A percentile compares a stretch with the other conserved stretches of the same genome.
Evolutionary conservation across 257 asterid genomes (phyloP).

Genomic region (Orobanche coerulescens): DNA sequence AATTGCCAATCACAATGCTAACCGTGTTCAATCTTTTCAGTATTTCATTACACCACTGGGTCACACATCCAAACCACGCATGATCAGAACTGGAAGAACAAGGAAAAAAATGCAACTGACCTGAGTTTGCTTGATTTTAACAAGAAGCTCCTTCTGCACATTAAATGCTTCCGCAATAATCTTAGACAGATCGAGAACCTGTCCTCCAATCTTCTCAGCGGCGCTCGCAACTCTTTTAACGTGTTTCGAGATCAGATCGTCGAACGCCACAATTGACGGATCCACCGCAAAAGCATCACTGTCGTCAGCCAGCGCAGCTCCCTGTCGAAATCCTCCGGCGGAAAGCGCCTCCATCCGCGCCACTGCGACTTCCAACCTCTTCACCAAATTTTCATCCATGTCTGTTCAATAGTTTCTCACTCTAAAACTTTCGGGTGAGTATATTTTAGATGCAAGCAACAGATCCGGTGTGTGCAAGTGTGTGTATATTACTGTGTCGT

Average conservation of each 20-base stretch:
- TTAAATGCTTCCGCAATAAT: constrained; percentile 54
- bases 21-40: constrained; percentile 2
- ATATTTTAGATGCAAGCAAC: constrained; percentile 16
- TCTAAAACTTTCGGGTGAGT: constrained; percentile 7
- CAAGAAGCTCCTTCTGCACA: constrained; percentile 72
- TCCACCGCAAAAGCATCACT: constrained; percentile 45
- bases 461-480: constrained; percentile 29
- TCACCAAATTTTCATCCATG: constrained; percentile 67
- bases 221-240: constrained; percentile 50
- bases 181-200: constrained; percentile 64
- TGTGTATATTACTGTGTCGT: constrained; percentile 7
- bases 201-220: constrained; percentile 86
- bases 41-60: neutral
- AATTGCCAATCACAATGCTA: neutral
- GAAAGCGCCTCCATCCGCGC: constrained; percentile 73
- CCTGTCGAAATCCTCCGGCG: constrained; percentile 26
- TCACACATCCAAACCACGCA: neutral
- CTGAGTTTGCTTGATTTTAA: constrained; percentile 62
- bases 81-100: constrained; percentile 1
- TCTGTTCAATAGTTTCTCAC: constrained; percentile 10
- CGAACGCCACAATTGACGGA: constrained; percentile 79
- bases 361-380: constrained; percentile 92
- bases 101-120: constrained; percentile 25
- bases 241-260: constrained; percentile 57
- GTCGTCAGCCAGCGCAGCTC: constrained; percentile 32